Percentiles rank a stretch among this genome's conserved stretches.
These are phyloP conservation scores for Schoenoplectus triqueter DNA, from an alignment of 202 grass and related monocot genomes.

Conservation along the genomic window DNA sequence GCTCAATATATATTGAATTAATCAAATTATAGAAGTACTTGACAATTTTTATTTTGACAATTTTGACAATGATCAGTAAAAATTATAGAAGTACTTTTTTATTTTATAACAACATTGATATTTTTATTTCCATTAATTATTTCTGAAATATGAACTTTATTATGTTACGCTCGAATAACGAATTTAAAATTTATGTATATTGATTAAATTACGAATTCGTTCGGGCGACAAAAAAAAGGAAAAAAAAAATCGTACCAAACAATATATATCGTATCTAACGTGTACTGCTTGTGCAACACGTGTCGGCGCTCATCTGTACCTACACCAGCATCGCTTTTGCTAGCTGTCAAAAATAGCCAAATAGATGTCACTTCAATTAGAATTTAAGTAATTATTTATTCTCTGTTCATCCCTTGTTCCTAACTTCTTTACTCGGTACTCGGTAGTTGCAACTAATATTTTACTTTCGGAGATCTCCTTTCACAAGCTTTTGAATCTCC, in stretches of 20 bases:
- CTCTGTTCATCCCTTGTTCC: conserved; percentile 1
- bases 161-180: too few relatives aligned
- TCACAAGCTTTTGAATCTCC: not conserved
- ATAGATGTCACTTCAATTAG: conserved; percentile 1
- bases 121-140: not conserved
- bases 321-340: not conserved
- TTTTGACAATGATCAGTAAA: too few relatives aligned
- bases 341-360: conserved; percentile 16
- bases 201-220: too few relatives aligned
- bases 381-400: not conserved
- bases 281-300: not conserved
- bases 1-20: too few relatives aligned
- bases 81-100: too few relatives aligned
- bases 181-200: too few relatives aligned
- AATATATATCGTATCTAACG: not conserved
- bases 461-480: conserved; percentile 13
- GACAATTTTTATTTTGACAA: too few relatives aligned
- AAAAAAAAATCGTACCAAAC: not conserved
- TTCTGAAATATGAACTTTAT: not conserved
- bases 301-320: not conserved
- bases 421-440: not conserved
- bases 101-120: not conserved
- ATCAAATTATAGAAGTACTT: too few relatives aligned
- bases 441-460: conserved; percentile 25
- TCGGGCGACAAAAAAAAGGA: not conserved